Evolutionary conservation across 2,329 filamentous ascomycete species (phyloP), one percentile per base, ranked within the genome.

Genomic region (Gremmenia infestans): DNA sequence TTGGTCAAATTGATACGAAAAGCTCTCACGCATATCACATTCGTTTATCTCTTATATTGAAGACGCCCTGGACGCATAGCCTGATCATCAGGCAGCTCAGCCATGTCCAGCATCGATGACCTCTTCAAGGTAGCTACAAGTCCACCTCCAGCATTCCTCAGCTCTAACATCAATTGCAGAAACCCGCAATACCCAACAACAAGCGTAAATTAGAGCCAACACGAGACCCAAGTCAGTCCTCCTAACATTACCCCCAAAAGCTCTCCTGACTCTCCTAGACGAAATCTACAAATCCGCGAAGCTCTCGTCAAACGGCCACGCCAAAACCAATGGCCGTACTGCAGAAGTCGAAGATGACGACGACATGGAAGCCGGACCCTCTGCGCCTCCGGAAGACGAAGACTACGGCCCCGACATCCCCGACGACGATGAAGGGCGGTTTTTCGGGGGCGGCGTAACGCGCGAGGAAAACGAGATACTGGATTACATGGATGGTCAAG

Each of bases 361-460:
- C 15, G 72, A 79, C 61, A 68, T 71, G 45, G 76, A 79, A 65
- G 77, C 76, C 37, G 76, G 74, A 1, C 77, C 78, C 2, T 77
- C 82, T 45, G 73, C 81, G 37, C 80, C 82, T 14, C 77, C 77
- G 6, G 72, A 72, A 42, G 81, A 82, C 60, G 79, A 78, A 52
- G 82, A 81, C 48, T 80, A 81, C 50, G 74, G 71, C 35, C 80
- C 81, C 11, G 77, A 78, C 43, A 73, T 67, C 28, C 76, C 71
- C 8, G 89, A 93, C 63, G 92, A 96, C 65, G 91, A 96, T 52
- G 94, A 96, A 61, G 94, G 93, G 1, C 86, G 94, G 11, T 99
- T 99, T 76, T 99, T 97, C 66, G 94, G 93, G 45, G 89, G 91
- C 53, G 94, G 94, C 36, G 87, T 99, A 65, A 90, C 87, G 25